A percentile compares a stretch with the other conserved stretches of the same genome.
phyloP scores from a whole-genome alignment of 208 protist species.

The Leishmania martiniquensis region DNA sequence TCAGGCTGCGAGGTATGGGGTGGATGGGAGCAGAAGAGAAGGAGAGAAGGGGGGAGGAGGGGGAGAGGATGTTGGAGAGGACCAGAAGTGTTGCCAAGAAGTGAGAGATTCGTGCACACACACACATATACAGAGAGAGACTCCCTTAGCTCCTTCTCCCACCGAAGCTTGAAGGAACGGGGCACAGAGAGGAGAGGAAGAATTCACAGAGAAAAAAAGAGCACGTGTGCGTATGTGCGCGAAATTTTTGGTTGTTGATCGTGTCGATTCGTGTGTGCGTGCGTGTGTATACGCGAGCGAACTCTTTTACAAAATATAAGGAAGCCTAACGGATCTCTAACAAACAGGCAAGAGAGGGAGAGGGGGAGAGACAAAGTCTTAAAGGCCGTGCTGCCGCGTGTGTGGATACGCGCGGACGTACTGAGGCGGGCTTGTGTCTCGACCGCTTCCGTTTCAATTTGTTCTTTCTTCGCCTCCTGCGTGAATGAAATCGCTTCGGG shows the following conservation, averaged over 20 bases:
- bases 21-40: not conserved
- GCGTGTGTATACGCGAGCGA: too few species aligned
- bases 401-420: not conserved
- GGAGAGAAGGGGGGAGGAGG: not conserved
- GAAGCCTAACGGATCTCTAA: too few species aligned
- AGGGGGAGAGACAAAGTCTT: not conserved
- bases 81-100: not conserved
- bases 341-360: not conserved
- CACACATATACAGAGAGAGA: not conserved
- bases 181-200: too few species aligned
- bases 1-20: not conserved
- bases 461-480: not conserved
- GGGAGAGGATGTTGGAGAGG: too few species aligned
- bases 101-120: not conserved
- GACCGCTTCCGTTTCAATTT: not conserved
- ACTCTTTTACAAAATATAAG: too few species aligned
- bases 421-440: not conserved
- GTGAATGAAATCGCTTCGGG: not conserved
- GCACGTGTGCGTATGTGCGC: too few species aligned
- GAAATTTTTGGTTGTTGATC: too few species aligned
- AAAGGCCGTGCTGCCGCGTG: not conserved
- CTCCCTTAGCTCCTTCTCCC: too few species aligned
- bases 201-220: too few species aligned
- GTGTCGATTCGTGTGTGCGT: too few species aligned
- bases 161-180: too few species aligned